Evolutionary conservation across 768 basidiomycete genomes (phyloP), one percentile per base, ranked within the genome.

Genomic region (Leccinum obscurum): DNA sequence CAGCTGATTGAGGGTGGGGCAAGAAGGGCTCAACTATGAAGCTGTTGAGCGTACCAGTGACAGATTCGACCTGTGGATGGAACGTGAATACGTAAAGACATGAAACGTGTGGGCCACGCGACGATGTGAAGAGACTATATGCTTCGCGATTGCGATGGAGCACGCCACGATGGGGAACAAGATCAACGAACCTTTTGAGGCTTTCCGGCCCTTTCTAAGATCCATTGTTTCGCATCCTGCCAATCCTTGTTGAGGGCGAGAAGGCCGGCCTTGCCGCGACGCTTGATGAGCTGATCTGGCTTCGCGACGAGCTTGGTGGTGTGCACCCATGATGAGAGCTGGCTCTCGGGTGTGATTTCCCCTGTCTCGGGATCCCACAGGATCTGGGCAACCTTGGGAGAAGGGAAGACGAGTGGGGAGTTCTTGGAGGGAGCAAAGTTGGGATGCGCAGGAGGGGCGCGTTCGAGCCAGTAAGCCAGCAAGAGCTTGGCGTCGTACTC

Each of bases 21-120:
- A 95, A 82, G 87, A 99, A 97, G n/a, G 96, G 96, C 77, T 99
- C 96, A 65, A 98, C 84, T 76, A 99, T 98, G 80, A 99, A 98
- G 75, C 89, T 97, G 82, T 89, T 95, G 65, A 99, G 83, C 35
- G 93, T 94, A 62, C 96, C 96, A n/a, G 90, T 92, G 62, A 92
- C 87, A 51, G 89, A 84, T 79, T 97, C 97, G 61, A 98, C 96
- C 91, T 94, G 63, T 0, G 9, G 59, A 52, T 22, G 37, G 7
- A 62, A 37, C 35, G 61, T 63, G 46, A 66, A 59, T 71, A 60
- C 55, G 55, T 64, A 61, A 63, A 53, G 14, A 26, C 8, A 55
- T 50, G 56, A 55, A 48, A 44, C 6, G 35, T 57, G 37, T 35
- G 56, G 61, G 61, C 73, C 64, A 72, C 66, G 72, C 75, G 73